These are phyloP conservation scores for Dendrothele bispora DNA, from an alignment of 768 basidiomycete species.

Conservation along the genomic window DNA sequence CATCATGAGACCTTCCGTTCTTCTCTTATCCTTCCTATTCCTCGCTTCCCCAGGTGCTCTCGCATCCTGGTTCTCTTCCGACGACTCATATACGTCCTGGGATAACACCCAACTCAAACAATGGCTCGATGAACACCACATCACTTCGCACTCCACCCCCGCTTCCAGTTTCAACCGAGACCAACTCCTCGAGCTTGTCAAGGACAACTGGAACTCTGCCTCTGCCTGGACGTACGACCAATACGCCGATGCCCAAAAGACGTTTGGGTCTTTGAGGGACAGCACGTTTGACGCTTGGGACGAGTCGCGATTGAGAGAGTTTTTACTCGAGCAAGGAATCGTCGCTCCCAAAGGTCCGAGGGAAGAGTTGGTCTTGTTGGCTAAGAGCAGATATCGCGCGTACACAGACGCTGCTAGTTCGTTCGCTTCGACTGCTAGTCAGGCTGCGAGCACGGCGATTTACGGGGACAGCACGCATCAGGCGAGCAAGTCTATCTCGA, in stretches of 20 bases:
- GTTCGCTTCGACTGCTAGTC: conserved; percentile 49
- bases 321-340: conserved; percentile 84
- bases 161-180: conserved; percentile 41
- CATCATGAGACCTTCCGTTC: neutral
- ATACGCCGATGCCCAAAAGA: conserved; percentile 60
- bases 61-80: neutral
- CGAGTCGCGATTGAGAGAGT: conserved; percentile 78
- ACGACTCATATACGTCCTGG: conserved; percentile 48
- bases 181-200: conserved; percentile 47
- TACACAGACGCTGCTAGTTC: conserved; percentile 62
- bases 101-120: conserved; percentile 58
- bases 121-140: conserved; percentile 70
- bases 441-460: conserved; percentile 48
- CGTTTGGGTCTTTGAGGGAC: conserved; percentile 59
- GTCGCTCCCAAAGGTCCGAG: conserved; percentile 76
- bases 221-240: conserved; percentile 63
- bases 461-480: conserved; percentile 36
- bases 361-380: conserved; percentile 79
- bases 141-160: conserved; percentile 51
- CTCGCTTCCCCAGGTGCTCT: neutral
- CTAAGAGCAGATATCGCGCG: conserved; percentile 65
- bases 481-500: conserved; percentile 39
- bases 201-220: conserved; percentile 58
- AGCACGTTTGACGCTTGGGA: conserved; percentile 79
- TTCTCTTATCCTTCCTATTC: neutral